These are phyloP conservation scores for Puccinia coronata DNA, from an alignment of 1,284 basidiomycete genomes.

Conservation along the genomic window DNA sequence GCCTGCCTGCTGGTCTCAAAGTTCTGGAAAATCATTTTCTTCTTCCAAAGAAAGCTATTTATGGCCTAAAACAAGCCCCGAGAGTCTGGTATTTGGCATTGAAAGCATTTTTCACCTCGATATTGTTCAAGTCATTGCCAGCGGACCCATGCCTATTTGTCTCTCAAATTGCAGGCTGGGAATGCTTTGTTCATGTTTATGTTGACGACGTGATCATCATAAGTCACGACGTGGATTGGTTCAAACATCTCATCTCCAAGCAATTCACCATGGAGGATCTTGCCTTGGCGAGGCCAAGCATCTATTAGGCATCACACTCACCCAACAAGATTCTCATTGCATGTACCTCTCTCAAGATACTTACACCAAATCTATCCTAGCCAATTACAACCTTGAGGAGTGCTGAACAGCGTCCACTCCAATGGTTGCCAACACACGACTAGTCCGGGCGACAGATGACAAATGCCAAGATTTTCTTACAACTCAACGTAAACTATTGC, in stretches of 20 bases:
- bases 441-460: background rate
- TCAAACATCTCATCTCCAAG: constrained; percentile 16
- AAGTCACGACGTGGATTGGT: background rate
- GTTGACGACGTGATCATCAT: background rate
- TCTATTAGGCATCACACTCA: background rate
- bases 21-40: background rate
- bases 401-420: background rate
- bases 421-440: constrained; percentile 3
- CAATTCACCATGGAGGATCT: constrained; percentile 15
- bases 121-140: background rate
- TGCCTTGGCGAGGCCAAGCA: background rate
- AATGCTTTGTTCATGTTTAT: constrained; percentile 15
- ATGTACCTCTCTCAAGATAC: background rate
- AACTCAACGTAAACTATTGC: background rate
- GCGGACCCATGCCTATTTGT: constrained; percentile 8
- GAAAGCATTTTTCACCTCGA: constrained; percentile 9
- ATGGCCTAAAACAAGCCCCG: constrained; percentile 21
- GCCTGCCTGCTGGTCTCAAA: background rate
- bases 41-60: background rate
- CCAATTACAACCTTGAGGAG: background rate
- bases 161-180: background rate
- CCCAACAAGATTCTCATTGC: too few relatives aligned
- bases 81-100: constrained; percentile 3
- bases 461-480: background rate
- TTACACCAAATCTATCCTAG: background rate